Evolutionary conservation across 2,329 filamentous ascomycete genomes (phyloP).

Genomic region (Trichophyton verrucosum): DNA sequence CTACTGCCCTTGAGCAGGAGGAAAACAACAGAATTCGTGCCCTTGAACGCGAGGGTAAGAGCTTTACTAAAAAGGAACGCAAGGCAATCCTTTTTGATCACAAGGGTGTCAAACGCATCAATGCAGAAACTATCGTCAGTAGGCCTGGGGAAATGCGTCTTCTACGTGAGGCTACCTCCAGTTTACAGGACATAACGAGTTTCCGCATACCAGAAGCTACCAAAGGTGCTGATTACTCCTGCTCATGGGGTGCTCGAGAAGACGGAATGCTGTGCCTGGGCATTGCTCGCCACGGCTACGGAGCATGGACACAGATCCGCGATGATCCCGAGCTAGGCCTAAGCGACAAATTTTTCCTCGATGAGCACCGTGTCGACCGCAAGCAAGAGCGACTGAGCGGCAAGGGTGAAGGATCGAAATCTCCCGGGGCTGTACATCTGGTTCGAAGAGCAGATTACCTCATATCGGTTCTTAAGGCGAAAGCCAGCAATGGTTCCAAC

Average conservation of each 20-base stretch:
- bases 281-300: slow-evolving; percentile 86
- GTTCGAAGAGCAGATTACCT: slow-evolving; percentile 92
- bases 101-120: slow-evolving; percentile 83
- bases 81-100: slow-evolving; percentile 96
- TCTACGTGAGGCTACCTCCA: slow-evolving; percentile 59
- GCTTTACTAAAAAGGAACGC: slow-evolving; percentile 88
- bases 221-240: slow-evolving; percentile 83
- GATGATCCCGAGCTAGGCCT: slow-evolving; percentile 81
- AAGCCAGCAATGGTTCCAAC: slow-evolving; percentile 53
- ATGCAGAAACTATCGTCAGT: slow-evolving; percentile 88
- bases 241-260: slow-evolving; percentile 81
- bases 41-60: slow-evolving; percentile 62
- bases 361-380: slow-evolving; percentile 96
- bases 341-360: slow-evolving; percentile 83
- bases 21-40: slow-evolving; percentile 52
- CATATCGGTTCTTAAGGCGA: slow-evolving; percentile 84
- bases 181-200: slow-evolving; percentile 53
- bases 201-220: slow-evolving; percentile 86
- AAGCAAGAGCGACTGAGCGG: slow-evolving; percentile 73
- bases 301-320: slow-evolving; percentile 86
- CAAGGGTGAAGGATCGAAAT: slow-evolving; percentile 49
- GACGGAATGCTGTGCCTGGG: slow-evolving; percentile 95
- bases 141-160: slow-evolving; percentile 80
- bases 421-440: slow-evolving; percentile 91
- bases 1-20: slow-evolving; percentile 58